Percentiles rank a stretch among this genome's conserved stretches.
Evolutionary conservation across 805 yeast genomes (phyloP).

Genomic region (Blastobotrys parvus): DNA sequence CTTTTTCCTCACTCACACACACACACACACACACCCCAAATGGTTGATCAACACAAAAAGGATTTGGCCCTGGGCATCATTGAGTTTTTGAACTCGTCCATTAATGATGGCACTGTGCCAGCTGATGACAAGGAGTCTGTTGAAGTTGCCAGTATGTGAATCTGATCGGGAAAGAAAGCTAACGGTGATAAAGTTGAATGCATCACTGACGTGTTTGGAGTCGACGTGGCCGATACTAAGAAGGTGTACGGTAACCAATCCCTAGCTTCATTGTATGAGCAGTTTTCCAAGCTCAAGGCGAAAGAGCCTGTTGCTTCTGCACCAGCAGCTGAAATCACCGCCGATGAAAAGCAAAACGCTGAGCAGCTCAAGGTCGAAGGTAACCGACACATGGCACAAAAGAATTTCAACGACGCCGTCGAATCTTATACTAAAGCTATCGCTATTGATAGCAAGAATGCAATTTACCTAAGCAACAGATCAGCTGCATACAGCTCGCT

Average conservation of each 20-base stretch:
- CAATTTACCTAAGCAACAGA: constrained; percentile 83
- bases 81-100: constrained; percentile 54
- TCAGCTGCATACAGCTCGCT: constrained; percentile 92
- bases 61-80: constrained; percentile 60
- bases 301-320: constrained; percentile 5
- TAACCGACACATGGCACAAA: constrained; percentile 77
- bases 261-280: constrained; percentile 43
- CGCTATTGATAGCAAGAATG: constrained; percentile 57
- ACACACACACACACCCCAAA: too few species aligned
- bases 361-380: constrained; percentile 81
- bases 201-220: constrained; percentile 75
- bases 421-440: constrained; percentile 77
- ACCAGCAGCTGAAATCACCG: constrained; percentile 19
- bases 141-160: too few species aligned
- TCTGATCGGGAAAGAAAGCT: too few species aligned
- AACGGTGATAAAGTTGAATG: too few species aligned
- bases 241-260: constrained; percentile 29
- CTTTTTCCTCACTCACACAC: not conserved
- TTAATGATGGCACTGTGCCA: constrained; percentile 52
- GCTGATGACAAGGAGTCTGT: constrained; percentile 81
- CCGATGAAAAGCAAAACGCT: constrained; percentile 60
- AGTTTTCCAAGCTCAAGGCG: constrained; percentile 30
- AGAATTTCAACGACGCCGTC: constrained; percentile 63
- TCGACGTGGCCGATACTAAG: constrained; percentile 38
- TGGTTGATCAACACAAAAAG: constrained; percentile 14